Evolutionary conservation across 2,329 filamentous ascomycete species (phyloP).

Genomic region (Aureobasidium zeae): DNA sequence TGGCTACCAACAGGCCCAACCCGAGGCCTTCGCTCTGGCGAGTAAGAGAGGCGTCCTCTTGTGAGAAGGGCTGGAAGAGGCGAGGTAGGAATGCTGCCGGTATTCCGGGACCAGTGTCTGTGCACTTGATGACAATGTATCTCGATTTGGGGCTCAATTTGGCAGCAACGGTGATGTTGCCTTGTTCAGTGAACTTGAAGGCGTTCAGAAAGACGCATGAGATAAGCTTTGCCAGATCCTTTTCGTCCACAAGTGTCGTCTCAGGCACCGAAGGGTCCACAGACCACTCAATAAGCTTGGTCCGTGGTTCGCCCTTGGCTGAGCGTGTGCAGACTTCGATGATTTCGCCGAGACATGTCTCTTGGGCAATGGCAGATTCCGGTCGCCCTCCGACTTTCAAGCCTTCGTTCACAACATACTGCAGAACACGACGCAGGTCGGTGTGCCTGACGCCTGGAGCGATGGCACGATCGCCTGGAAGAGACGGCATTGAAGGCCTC

Average conservation of each 20-base stretch:
- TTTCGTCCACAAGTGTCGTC: slow-evolving; percentile 51
- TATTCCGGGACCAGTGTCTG: slow-evolving; percentile 61
- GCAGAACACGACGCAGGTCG: slow-evolving; percentile 40
- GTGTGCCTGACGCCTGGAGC: slow-evolving; percentile 41
- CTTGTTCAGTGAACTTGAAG: slow-evolving; percentile 59
- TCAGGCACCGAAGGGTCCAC: slow-evolving; percentile 44
- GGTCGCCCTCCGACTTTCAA: slow-evolving; percentile 44
- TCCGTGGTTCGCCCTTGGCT: slow-evolving; percentile 36
- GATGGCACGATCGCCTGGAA: slow-evolving; percentile 28
- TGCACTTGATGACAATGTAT: slow-evolving; percentile 52
- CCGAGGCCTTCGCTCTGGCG: slow-evolving; percentile 60
- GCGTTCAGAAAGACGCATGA: slow-evolving; percentile 58
- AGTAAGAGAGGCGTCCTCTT: slow-evolving; percentile 59
- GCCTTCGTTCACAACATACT: slow-evolving; percentile 44
- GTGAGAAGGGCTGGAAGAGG: slow-evolving; percentile 61
- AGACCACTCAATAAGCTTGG: slow-evolving; percentile 42
- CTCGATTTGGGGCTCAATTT: slow-evolving; percentile 42
- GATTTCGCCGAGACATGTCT: slow-evolving; percentile 39
- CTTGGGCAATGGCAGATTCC: slow-evolving; percentile 41
- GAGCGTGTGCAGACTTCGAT: slow-evolving; percentile 40
- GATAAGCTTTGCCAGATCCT: slow-evolving; percentile 54
- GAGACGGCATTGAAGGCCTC: slow-evolving; percentile 1
- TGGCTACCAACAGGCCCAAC: slow-evolving; percentile 61
- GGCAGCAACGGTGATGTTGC: slow-evolving; percentile 49
- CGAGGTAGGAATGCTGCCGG: slow-evolving; percentile 55